Base-by-base conservation (phyloP, 345 rosid genomes). In the Corchorus olitorius region DNA sequence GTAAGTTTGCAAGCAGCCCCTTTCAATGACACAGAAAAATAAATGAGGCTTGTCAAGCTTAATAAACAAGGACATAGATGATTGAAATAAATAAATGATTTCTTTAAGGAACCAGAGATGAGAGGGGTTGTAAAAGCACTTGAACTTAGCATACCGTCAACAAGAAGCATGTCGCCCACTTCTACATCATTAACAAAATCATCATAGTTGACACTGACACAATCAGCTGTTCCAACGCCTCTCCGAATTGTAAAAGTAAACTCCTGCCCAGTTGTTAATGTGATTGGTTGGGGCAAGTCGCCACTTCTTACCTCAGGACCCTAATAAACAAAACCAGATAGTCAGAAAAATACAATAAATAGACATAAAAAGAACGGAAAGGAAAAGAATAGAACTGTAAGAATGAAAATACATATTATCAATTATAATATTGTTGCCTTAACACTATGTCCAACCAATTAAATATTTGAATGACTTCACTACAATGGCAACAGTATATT, bases 281-380 rank as follows among this genome's bases (percentile, higher is more conserved):
- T 87, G 64, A 92, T 88, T 69, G 98, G 97, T 74, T 93, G 98
- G 0, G 97, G 99, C 87, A 96, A 83, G 92, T 96, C 99, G 33
- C 99, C 98, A 77, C 99, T 93, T 88, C 99, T 89, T 70, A 93
- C 99, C 81, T 96, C 98, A 39, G 99, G 99, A 39, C 99, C 99
- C 99, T 96, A 83, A 12, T 53, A 52, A 78, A 77, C 33, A 27
- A 48, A 73, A 71, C 39, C 37, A 53, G 72, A 58, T 6, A 27
- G 74, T 70, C 78, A 70, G 16, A 19, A 77, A 10, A 45, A 56
- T 55, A 55, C 35, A 3, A 50, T 0, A 33, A 52, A 35, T 8
- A 35, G 59, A 6, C 55, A 46, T 45, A 9, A 8, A 37, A 41
- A 19, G 4, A 58, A 58, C 27, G 8, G 37, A 35, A 39, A 7